Conservation (phyloP, 352 stramenopile genomes). For the Pythium graminicola region DNA sequence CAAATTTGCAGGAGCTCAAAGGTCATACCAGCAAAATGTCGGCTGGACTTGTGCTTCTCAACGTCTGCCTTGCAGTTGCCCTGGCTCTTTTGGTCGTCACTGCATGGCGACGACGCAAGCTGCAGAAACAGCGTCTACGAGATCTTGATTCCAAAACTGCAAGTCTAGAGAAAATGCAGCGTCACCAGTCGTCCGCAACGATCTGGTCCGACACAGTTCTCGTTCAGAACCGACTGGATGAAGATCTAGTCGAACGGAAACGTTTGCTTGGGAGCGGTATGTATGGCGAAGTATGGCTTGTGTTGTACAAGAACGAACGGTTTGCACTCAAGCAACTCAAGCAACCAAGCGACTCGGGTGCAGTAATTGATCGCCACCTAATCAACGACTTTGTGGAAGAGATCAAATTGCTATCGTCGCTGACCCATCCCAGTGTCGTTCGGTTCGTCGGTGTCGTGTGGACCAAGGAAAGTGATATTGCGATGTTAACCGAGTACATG, state of each 20-base stretch:
- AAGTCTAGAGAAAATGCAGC: neutral
- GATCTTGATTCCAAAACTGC: neutral
- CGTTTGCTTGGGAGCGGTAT: conserved; percentile 12
- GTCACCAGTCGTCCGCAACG: neutral
- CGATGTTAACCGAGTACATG: conserved; percentile 28
- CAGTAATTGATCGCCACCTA: neutral
- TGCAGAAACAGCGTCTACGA: neutral
- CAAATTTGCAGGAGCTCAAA: neutral
- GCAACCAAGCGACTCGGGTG: neutral
- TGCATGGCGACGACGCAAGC: neutral
- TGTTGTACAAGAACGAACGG: conserved; percentile 5
- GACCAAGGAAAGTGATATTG: conserved; percentile 25
- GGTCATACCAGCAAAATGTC: conserved; percentile 2
- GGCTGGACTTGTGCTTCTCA: conserved; percentile 7
- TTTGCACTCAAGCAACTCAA: conserved; percentile 18
- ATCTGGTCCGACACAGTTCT: conserved; percentile 13
- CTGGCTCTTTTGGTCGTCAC: conserved; percentile 3
- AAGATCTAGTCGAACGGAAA: conserved; percentile 2
- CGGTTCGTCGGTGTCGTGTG: conserved; percentile 24
- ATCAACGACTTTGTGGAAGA: conserved; percentile 16
- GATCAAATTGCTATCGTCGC: conserved; percentile 18
- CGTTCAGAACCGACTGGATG: conserved; percentile 7
- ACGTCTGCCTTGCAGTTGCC: conserved; percentile 3
- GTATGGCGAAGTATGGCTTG: conserved; percentile 26
- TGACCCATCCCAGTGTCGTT: conserved; percentile 16